Conservation (phyloP, 2,329 filamentous ascomycete species). For the Cladosporium austrohemisphaericum region DNA sequence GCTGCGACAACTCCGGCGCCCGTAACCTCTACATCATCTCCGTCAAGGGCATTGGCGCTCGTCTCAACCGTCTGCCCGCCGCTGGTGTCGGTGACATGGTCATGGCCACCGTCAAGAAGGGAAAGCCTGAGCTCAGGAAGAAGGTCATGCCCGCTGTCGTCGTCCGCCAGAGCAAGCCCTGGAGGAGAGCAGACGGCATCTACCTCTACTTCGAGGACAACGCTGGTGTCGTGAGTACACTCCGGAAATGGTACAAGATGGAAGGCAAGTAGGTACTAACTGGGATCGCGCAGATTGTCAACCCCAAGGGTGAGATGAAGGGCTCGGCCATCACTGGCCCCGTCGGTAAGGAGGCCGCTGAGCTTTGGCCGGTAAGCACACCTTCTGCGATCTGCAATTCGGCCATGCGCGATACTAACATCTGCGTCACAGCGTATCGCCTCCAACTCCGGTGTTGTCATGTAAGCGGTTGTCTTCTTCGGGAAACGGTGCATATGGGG, state of each 20-base stretch:
- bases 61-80: constrained; percentile 94
- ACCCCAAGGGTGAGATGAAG: constrained; percentile 99
- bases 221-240: constrained; percentile 75
- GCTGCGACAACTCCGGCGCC: constrained; percentile 98
- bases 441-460: constrained; percentile 99
- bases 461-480: constrained; percentile 60
- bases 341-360: constrained; percentile 98
- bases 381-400: neutral
- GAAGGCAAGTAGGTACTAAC: constrained; percentile 14
- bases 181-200: constrained; percentile 96
- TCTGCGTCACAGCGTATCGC: constrained; percentile 77
- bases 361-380: constrained; percentile 89
- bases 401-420: constrained; percentile 7
- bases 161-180: constrained; percentile 98
- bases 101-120: constrained; percentile 99
- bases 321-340: constrained; percentile 98
- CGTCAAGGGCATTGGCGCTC: constrained; percentile 97
- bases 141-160: constrained; percentile 99
- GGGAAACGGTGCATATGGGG: constrained; percentile 13
- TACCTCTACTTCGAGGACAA: constrained; percentile 99
- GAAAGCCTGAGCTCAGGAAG: constrained; percentile 99
- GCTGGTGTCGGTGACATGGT: constrained; percentile 99
- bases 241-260: constrained; percentile 45
- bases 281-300: constrained; percentile 72
- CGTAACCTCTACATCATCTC: constrained; percentile 99